Percentiles rank a stretch among this genome's conserved stretches.
Evolutionary conservation across 2,329 filamentous ascomycete genomes (phyloP).

Genomic region (Diplodia intermedia): DNA sequence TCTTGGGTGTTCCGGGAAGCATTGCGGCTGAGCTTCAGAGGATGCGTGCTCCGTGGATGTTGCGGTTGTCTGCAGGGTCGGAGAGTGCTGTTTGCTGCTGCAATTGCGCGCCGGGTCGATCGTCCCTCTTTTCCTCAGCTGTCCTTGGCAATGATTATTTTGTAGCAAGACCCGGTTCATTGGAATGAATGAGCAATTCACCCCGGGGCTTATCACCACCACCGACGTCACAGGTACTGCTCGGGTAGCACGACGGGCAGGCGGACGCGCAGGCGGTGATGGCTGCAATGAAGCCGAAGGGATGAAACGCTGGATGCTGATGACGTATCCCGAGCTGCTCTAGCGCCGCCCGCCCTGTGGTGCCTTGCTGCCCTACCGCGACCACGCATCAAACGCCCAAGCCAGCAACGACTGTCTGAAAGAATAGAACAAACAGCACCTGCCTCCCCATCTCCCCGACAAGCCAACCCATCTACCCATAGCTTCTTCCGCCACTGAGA

Average conservation of each 20-base stretch:
- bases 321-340: slow-evolving; percentile 11
- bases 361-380: slow-evolving; percentile 25
- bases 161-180: slow-evolving; percentile 1
- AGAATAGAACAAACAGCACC: slow-evolving; percentile 12
- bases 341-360: slow-evolving; percentile 1
- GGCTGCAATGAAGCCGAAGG: neutral
- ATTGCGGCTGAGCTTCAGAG: neutral
- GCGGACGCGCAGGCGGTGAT: neutral
- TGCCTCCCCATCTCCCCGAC: neutral
- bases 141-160: slow-evolving; percentile 5
- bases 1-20: neutral
- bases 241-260: slow-evolving; percentile 8
- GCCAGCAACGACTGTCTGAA: slow-evolving; percentile 6
- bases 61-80: neutral
- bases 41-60: neutral
- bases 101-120: slow-evolving; percentile 1
- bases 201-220: slow-evolving; percentile 10
- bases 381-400: slow-evolving; percentile 13
- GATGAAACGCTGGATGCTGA: slow-evolving; percentile 10
- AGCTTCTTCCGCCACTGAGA: neutral
- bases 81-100: neutral
- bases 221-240: slow-evolving; percentile 17
- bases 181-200: neutral
- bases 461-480: neutral
- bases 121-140: neutral